Evolutionary conservation across 2,329 filamentous ascomycete genomes (phyloP).

Genomic region (Colletotrichum sp.): DNA sequence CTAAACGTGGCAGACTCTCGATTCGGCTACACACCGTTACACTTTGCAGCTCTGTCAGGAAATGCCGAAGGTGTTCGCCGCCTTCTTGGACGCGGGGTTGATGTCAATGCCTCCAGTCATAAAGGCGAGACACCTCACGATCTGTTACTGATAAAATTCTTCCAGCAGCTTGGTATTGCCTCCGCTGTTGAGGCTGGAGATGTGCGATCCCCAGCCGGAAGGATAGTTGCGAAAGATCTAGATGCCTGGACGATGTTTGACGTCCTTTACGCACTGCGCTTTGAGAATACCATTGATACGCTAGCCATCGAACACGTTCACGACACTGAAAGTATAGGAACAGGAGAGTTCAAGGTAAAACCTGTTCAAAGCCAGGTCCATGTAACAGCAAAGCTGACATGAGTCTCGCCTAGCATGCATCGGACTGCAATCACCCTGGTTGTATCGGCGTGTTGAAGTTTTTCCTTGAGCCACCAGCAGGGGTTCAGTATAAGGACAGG

Average conservation of each 20-base stretch:
- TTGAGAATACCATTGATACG: background rate
- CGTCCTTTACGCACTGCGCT: background rate
- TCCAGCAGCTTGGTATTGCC: background rate
- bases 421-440: background rate
- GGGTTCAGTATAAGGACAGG: background rate
- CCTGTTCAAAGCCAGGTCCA: accelerated
- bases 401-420: background rate
- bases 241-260: background rate
- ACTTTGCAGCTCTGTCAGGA: background rate
- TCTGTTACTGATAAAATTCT: background rate
- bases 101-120: background rate
- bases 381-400: background rate
- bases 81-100: background rate
- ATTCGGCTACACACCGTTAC: background rate
- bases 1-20: background rate
- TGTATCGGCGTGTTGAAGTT: background rate
- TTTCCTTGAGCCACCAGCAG: background rate
- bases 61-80: background rate
- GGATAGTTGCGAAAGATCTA: background rate
- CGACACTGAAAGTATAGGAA: background rate
- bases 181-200: background rate
- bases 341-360: background rate
- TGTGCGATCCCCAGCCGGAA: accelerated
- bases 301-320: background rate
- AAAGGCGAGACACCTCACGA: background rate